Conservation (phyloP, 2,329 filamentous ascomycete genomes). For the Botrytis byssoidea region DNA sequence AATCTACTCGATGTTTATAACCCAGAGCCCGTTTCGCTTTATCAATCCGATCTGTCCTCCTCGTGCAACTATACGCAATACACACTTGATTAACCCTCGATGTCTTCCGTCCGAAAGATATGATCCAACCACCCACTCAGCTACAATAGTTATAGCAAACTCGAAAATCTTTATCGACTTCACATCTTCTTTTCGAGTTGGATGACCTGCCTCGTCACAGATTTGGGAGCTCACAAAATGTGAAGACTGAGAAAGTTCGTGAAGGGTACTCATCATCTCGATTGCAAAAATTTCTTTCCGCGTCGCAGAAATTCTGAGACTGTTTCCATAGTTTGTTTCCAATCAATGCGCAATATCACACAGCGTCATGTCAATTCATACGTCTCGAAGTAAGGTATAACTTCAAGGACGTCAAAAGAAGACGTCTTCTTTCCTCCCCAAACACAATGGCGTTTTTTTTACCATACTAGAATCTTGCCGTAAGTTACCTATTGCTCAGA, state of each 20-base stretch:
- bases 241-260: neutral
- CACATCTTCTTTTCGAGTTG: conserved; percentile 18
- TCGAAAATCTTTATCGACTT: conserved; percentile 17
- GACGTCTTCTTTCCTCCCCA: neutral
- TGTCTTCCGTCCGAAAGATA: conserved; percentile 17
- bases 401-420: too few relatives aligned
- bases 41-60: neutral
- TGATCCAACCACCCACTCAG: conserved; percentile 26
- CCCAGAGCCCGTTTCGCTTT: neutral
- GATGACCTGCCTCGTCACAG: conserved; percentile 15
- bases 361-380: too few relatives aligned
- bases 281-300: neutral
- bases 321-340: neutral
- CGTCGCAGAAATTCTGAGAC: neutral
- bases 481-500: neutral
- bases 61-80: neutral
- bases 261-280: neutral
- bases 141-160: conserved; percentile 22
- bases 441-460: neutral
- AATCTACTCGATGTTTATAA: neutral
- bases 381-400: neutral
- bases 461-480: neutral
- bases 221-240: neutral
- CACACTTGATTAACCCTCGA: conserved; percentile 1
- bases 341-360: neutral